Evolutionary conservation across 768 basidiomycete genomes (phyloP).

Genomic region (Suillus sp.): DNA sequence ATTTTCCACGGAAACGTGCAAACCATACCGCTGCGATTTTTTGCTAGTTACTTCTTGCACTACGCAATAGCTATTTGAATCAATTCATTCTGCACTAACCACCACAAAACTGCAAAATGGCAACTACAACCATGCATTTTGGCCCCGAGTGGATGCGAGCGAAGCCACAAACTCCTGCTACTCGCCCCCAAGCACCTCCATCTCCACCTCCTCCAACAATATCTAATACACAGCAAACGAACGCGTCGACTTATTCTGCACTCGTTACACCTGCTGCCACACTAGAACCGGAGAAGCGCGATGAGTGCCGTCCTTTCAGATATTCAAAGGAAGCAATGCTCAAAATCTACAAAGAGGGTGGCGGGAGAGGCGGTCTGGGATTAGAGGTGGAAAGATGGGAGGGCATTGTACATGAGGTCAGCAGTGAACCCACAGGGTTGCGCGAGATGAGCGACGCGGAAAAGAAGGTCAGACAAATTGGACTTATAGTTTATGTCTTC

Average conservation of each 20-base stretch:
- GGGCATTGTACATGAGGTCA: slow-evolving; percentile 80
- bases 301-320: slow-evolving; percentile 76
- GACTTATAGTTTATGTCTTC: slow-evolving; percentile 15
- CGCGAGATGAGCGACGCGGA: slow-evolving; percentile 82
- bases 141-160: slow-evolving; percentile 93
- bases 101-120: slow-evolving; percentile 37
- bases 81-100: slow-evolving; percentile 12
- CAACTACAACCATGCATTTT: slow-evolving; percentile 80
- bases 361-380: slow-evolving; percentile 71
- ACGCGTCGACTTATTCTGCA: slow-evolving; percentile 75
- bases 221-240: slow-evolving; percentile 47
- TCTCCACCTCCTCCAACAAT: slow-evolving; percentile 55
- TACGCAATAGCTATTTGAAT: slow-evolving; percentile 15
- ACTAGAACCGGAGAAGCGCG: slow-evolving; percentile 55
- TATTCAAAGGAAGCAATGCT: slow-evolving; percentile 87
- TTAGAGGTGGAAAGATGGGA: slow-evolving; percentile 90
- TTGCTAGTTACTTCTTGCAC: slow-evolving; percentile 21
- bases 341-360: slow-evolving; percentile 79
- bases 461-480: slow-evolving; percentile 69
- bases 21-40: slow-evolving; percentile 20
- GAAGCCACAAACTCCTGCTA: slow-evolving; percentile 56
- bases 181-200: slow-evolving; percentile 56
- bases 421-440: slow-evolving; percentile 69
- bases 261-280: slow-evolving; percentile 44
- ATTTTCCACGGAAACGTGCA: slow-evolving; percentile 31